Percentiles rank a stretch among this genome's conserved stretches.
phyloP scores from a whole-genome alignment of 805 yeast species.

The Lachancea kluyveri region DNA sequence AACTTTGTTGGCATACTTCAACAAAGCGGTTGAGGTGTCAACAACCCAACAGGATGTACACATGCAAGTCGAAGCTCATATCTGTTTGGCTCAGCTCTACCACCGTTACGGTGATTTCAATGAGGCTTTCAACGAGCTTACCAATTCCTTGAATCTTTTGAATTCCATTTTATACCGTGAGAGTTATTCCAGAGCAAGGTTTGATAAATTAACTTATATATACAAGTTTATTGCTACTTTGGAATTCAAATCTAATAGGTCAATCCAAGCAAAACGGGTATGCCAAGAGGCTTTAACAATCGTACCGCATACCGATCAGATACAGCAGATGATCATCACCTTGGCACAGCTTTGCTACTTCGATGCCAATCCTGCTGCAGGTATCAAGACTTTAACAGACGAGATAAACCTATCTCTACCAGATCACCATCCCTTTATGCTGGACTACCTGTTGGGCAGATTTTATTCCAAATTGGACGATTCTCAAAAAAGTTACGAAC shows the following conservation, averaged over 20 bases:
- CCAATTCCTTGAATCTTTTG: too few species aligned
- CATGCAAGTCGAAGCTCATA: conserved; percentile 7
- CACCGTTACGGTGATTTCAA: conserved; percentile 9
- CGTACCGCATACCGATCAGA: conserved; percentile 5
- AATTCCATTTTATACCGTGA: too few species aligned
- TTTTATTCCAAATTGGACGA: conserved; percentile 8
- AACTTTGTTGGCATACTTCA: conserved; percentile 8
- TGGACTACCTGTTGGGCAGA: conserved; percentile 6
- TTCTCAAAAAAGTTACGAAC: conserved; percentile 15
- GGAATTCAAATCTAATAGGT: conserved; percentile 6
- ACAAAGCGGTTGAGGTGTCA: conserved; percentile 7
- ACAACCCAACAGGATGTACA: conserved; percentile 2
- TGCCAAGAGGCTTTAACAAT: conserved; percentile 4
- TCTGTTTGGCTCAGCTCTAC: conserved; percentile 10
- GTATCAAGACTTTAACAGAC: conserved; percentile 1
- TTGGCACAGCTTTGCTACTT: conserved; percentile 10
- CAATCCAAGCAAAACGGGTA: conserved; percentile 1
- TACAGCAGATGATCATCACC: conserved; percentile 4
- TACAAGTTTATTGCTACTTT: conserved; percentile 8
- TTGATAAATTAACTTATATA: conserved; percentile 7
- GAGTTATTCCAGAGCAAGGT: too few species aligned
- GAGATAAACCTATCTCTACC: too few species aligned
- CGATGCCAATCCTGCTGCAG: conserved; percentile 13
- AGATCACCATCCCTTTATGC: too few species aligned
- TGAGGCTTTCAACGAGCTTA: conserved; percentile 8